Base-by-base conservation (phyloP, 108 stramenopile species). In the Nitzschia inconspicua region DNA sequence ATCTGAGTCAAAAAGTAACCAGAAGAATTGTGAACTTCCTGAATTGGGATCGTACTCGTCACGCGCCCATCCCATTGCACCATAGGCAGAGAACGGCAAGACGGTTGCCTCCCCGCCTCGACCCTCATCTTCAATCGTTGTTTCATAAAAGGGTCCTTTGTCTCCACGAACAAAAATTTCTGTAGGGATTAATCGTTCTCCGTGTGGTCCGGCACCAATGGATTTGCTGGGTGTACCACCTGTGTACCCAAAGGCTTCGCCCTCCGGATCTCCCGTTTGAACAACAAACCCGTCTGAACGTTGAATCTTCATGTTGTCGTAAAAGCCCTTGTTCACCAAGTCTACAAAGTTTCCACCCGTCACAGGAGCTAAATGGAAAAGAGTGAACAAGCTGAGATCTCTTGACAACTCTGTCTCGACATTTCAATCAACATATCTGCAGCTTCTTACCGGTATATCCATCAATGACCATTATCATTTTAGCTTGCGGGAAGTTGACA, bases 201-300 rank as follows among this genome's bases (percentile, higher is more conserved):
- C 91, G 48, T 91, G 65, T 48, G 78, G 80, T 14, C 88, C 88
- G 20, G 75, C 73, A 5, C 94, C 94, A 37, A 92, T 73, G 9
- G 73, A 40, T 47, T 89, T 85, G 58, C 86, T 74, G 7, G 88
- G 73, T 9, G 84, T 89, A 27, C 83, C 92, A 18, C 53, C 53
- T 26, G 95, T 86, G 57, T 90, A 95, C 25, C 95, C 97, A 27
- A 95, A 84, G 19, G 93, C 88, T 42, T 83, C 83, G 20, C 94
- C 95, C 42, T 86, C 84, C 18, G 97, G 96, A 60, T 95, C 84
- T 28, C 97, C 97, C 3, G 94, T 95, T 72, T 98, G 97, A 0
- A 98, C 97, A 19, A 98, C 97, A 76, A 98, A 98, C 0, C 97
- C 97, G 69, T 98, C 97, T 16, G 87, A 82, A 62, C 97, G 72